phyloP scores from a whole-genome alignment of 2,329 filamentous ascomycete species.

The Diaporthe humulicola region DNA sequence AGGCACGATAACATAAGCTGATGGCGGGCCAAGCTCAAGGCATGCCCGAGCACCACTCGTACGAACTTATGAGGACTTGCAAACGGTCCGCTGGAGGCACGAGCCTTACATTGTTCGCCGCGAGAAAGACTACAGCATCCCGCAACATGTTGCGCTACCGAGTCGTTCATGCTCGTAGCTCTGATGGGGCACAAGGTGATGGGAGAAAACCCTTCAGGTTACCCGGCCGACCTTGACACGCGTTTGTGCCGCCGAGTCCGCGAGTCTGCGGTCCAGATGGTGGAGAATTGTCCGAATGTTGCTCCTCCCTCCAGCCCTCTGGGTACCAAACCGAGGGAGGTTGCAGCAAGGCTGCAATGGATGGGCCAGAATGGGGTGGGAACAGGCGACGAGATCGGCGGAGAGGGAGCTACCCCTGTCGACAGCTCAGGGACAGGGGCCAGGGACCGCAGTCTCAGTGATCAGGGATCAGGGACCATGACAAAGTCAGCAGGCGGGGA shows the following conservation, averaged over 20 bases:
- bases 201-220: background rate
- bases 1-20: conserved; percentile 24
- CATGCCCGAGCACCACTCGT: background rate
- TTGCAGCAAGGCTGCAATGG: conserved; percentile 30
- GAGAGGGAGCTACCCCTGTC: conserved; percentile 35
- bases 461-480: conserved; percentile 12
- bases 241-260: background rate
- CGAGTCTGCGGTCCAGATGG: conserved; percentile 12
- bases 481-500: conserved; percentile 10
- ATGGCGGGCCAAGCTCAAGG: background rate
- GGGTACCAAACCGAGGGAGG: background rate
- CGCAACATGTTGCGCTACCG: background rate
- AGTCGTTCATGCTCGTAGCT: background rate
- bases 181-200: background rate
- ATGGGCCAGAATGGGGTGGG: background rate
- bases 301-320: background rate
- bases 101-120: background rate
- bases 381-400: conserved; percentile 6
- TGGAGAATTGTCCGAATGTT: conserved; percentile 10
- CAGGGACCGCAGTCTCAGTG: background rate
- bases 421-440: conserved; percentile 33
- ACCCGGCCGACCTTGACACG: background rate
- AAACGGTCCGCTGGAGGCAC: background rate
- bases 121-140: background rate
- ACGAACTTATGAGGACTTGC: background rate